Conservation (phyloP, 1,284 basidiomycete species). For the Entoloma clypeatum region DNA sequence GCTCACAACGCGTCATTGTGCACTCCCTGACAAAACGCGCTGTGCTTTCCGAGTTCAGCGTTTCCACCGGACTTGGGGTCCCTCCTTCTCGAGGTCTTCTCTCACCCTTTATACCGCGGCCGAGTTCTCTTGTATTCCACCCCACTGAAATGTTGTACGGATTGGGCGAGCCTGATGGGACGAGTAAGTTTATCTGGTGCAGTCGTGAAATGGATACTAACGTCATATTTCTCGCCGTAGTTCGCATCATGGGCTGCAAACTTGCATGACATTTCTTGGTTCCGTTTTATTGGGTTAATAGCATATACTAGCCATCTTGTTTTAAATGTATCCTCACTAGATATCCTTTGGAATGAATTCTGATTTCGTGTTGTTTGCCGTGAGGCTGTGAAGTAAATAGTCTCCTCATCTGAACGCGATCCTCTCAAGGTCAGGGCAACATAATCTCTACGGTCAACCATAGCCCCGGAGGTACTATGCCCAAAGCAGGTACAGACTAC, state of each 20-base stretch:
- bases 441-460: too few relatives aligned
- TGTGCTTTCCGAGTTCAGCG: slow-evolving; percentile 46
- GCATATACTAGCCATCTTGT: slow-evolving; percentile 16
- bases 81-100: slow-evolving; percentile 51
- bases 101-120: slow-evolving; percentile 58
- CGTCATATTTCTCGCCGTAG: slow-evolving; percentile 14
- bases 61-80: slow-evolving; percentile 50
- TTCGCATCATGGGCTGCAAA: slow-evolving; percentile 33
- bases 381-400: too few relatives aligned
- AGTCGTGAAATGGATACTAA: slow-evolving; percentile 1
- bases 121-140: slow-evolving; percentile 68
- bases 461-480: too few relatives aligned
- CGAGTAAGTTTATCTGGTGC: slow-evolving; percentile 41
- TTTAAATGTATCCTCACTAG: too few relatives aligned
- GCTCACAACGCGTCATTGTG: slow-evolving; percentile 58
- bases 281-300: slow-evolving; percentile 16
- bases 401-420: too few relatives aligned
- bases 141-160: slow-evolving; percentile 79
- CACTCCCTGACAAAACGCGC: slow-evolving; percentile 45
- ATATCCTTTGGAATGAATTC: too few relatives aligned
- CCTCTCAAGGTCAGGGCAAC: background rate
- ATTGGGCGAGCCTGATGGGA: slow-evolving; percentile 68
- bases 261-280: slow-evolving; percentile 16
- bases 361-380: too few relatives aligned
- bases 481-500: slow-evolving; percentile 14